A percentile compares a stretch with the other conserved stretches of the same genome.
These are phyloP conservation scores for Aspergillus felis DNA, from an alignment of 2,329 filamentous ascomycete species.

Conservation along the genomic window DNA sequence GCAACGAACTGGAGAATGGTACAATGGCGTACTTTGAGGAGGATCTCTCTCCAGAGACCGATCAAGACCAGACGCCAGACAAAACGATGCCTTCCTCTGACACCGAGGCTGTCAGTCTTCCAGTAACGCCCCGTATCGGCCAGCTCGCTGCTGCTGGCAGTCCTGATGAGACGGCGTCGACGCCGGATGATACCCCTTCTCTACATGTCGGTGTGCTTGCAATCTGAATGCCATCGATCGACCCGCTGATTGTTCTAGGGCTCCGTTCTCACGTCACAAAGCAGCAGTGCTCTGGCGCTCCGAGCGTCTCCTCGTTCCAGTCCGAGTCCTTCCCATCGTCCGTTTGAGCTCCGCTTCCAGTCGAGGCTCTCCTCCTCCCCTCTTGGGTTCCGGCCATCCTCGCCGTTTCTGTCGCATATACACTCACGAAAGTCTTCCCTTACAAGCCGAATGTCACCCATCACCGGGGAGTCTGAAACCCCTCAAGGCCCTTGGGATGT, in stretches of 20 bases:
- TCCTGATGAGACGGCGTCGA: conserved; percentile 67
- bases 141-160: conserved; percentile 31
- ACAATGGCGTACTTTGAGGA: conserved; percentile 21
- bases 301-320: conserved; percentile 66
- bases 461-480: conserved; percentile 60
- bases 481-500: conserved; percentile 90
- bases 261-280: conserved; percentile 58
- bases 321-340: conserved; percentile 78
- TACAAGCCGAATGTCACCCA: conserved; percentile 62
- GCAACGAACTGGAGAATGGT: conserved; percentile 15
- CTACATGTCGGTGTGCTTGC: conserved; percentile 60
- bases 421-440: conserved; percentile 80
- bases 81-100: conserved; percentile 14
- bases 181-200: conserved; percentile 80
- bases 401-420: conserved; percentile 70
- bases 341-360: conserved; percentile 92
- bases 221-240: conserved; percentile 55
- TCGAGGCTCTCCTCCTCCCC: conserved; percentile 68
- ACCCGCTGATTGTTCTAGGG: conserved; percentile 39
- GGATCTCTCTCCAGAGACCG: conserved; percentile 23
- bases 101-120: conserved; percentile 17
- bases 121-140: conserved; percentile 19
- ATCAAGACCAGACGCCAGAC: conserved; percentile 20
- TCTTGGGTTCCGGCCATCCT: conserved; percentile 64
- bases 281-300: conserved; percentile 69